phyloP scores from a whole-genome alignment of 2,329 filamentous ascomycete species.

The Fusarium coffeatum region DNA sequence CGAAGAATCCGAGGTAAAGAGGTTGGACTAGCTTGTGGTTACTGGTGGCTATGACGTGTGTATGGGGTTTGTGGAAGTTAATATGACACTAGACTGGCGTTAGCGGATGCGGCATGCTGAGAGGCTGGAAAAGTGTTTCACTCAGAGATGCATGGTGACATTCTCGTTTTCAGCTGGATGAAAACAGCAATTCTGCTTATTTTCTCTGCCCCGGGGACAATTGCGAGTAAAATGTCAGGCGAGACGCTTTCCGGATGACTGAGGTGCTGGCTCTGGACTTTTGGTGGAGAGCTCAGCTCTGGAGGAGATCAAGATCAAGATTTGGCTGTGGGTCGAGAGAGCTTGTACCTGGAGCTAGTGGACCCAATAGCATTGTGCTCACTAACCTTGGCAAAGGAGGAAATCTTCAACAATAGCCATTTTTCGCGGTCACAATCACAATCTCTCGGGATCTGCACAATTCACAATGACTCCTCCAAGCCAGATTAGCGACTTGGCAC shows the following conservation, averaged over 20 bases:
- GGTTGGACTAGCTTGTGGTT: not conserved
- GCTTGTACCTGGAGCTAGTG: not conserved
- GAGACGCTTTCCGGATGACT: too few species aligned
- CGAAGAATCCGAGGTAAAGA: conserved; percentile 2
- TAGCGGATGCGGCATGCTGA: not conserved
- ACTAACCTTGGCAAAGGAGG: fast-evolving
- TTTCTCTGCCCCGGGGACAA: too few species aligned
- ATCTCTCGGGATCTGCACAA: too few species aligned
- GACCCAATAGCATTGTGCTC: not conserved
- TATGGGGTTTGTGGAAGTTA: not conserved
- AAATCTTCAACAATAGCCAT: too few species aligned
- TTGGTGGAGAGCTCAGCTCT: not conserved
- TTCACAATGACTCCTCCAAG: not conserved
- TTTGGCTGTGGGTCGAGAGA: not conserved
- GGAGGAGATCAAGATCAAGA: not conserved
- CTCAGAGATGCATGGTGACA: not conserved
- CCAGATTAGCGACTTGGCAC: not conserved
- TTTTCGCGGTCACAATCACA: too few species aligned
- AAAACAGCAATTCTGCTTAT: not conserved
- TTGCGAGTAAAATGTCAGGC: too few species aligned
- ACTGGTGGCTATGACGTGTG: conserved; percentile 15
- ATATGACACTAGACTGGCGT: conserved; percentile 1
- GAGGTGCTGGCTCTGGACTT: too few species aligned
- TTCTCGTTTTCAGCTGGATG: not conserved
- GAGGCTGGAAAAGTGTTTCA: not conserved